phyloP scores from a whole-genome alignment of 2,329 filamentous ascomycete genomes.

The Epichloe glyceriae region DNA sequence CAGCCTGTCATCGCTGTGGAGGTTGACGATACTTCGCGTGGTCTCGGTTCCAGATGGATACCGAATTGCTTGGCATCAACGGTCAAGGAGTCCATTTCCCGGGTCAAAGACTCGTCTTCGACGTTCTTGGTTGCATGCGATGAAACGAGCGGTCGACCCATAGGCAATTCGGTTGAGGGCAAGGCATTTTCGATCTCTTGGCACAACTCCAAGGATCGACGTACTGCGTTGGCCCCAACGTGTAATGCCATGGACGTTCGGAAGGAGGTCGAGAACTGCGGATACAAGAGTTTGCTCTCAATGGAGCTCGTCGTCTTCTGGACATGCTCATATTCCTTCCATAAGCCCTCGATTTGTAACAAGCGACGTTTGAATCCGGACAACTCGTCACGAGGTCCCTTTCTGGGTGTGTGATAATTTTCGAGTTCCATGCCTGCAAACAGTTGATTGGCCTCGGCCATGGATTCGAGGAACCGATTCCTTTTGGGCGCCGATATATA shows the following conservation, averaged over 20 bases:
- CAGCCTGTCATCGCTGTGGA: background rate
- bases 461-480: constrained; percentile 11
- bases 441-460: constrained; percentile 10
- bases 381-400: background rate
- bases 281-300: constrained; percentile 23
- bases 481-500: constrained; percentile 13
- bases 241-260: constrained; percentile 18
- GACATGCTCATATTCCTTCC: constrained; percentile 19
- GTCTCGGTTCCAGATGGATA: background rate
- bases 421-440: background rate
- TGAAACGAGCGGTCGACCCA: background rate
- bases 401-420: background rate
- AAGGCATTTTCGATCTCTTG: constrained; percentile 9
- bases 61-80: background rate
- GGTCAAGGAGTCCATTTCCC: background rate
- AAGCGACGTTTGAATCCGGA: constrained; percentile 13
- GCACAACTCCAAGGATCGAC: constrained; percentile 12
- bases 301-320: constrained; percentile 18
- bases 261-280: constrained; percentile 15
- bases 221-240: constrained; percentile 12
- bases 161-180: constrained; percentile 1
- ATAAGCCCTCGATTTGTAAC: constrained; percentile 22
- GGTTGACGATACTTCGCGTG: background rate
- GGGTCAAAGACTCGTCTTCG: too few species aligned
- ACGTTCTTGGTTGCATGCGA: background rate